Conservation (phyloP, 192 early-diverging fungal genomes). For the Geranomyces variabilis region DNA sequence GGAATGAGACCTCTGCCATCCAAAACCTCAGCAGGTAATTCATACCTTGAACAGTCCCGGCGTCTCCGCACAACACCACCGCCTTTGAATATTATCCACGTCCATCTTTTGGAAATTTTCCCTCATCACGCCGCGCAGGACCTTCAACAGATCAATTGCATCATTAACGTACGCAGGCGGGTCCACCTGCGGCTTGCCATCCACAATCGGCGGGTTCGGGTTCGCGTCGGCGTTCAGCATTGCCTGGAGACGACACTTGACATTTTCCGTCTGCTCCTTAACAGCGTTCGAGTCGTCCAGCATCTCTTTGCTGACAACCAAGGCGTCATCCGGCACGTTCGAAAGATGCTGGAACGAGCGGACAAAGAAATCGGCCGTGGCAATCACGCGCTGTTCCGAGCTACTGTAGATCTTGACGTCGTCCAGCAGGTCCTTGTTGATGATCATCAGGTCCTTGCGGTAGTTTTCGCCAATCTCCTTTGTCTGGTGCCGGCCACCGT, state of each 20-base stretch:
- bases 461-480: slow-evolving; percentile 90
- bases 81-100: slow-evolving; percentile 64
- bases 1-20: too few relatives aligned
- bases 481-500: slow-evolving; percentile 87
- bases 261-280: slow-evolving; percentile 89
- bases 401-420: slow-evolving; percentile 85
- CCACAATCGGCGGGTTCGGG: slow-evolving; percentile 69
- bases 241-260: slow-evolving; percentile 75
- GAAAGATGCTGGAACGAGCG: slow-evolving; percentile 64
- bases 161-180: slow-evolving; percentile 73
- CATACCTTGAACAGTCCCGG: slow-evolving; percentile 71
- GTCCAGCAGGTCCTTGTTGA: slow-evolving; percentile 83
- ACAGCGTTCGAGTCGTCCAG: slow-evolving; percentile 93
- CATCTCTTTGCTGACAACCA: slow-evolving; percentile 84
- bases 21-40: background rate
- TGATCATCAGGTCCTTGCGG: slow-evolving; percentile 86
- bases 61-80: slow-evolving; percentile 92
- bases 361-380: slow-evolving; percentile 76
- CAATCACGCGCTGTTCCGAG: slow-evolving; percentile 85
- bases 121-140: slow-evolving; percentile 73
- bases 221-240: slow-evolving; percentile 58
- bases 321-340: slow-evolving; percentile 61
- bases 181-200: slow-evolving; percentile 67
- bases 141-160: slow-evolving; percentile 69
- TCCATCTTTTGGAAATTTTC: slow-evolving; percentile 71